phyloP scores from a whole-genome alignment of 2,329 filamentous ascomycete genomes.

The Chalara sp. region DNA sequence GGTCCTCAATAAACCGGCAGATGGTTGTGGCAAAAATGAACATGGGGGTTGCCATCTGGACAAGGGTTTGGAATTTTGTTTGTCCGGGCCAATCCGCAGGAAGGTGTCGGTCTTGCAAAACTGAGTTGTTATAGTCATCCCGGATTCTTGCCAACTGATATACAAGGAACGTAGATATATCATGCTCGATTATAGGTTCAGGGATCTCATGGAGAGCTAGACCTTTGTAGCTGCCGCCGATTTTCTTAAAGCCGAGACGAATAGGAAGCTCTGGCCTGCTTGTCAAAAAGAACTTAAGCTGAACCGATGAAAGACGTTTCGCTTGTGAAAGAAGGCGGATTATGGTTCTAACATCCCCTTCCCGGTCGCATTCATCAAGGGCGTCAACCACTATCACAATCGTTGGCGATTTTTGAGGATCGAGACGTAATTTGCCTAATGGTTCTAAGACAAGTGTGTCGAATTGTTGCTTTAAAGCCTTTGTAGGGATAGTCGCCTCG shows the following conservation, averaged over 20 bases:
- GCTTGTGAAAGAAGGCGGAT: constrained; percentile 17
- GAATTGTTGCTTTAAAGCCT: constrained; percentile 32
- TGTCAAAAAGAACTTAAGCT: constrained; percentile 23
- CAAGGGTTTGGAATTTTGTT: constrained; percentile 10
- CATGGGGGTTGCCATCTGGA: constrained; percentile 26
- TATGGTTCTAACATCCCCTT: constrained; percentile 16
- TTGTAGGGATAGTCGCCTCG: constrained; percentile 24
- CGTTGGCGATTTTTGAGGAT: not conserved
- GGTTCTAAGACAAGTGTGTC: constrained; percentile 33
- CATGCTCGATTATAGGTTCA: constrained; percentile 6
- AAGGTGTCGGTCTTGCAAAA: not conserved
- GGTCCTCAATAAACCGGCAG: constrained; percentile 17
- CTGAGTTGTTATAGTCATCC: constrained; percentile 5
- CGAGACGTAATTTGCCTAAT: constrained; percentile 1
- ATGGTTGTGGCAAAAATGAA: constrained; percentile 28
- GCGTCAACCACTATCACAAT: constrained; percentile 25
- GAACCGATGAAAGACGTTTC: constrained; percentile 3
- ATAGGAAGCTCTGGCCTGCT: constrained; percentile 24
- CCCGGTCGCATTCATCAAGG: constrained; percentile 24
- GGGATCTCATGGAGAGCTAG: constrained; percentile 10
- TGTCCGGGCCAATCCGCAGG: constrained; percentile 6
- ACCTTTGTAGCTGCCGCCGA: constrained; percentile 1
- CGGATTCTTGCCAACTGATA: constrained; percentile 9
- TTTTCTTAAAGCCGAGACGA: constrained; percentile 11
- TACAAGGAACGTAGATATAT: constrained; percentile 11